Evolutionary conservation across 2,329 filamentous ascomycete genomes (phyloP).

Genomic region (Colletotrichum sp.): DNA sequence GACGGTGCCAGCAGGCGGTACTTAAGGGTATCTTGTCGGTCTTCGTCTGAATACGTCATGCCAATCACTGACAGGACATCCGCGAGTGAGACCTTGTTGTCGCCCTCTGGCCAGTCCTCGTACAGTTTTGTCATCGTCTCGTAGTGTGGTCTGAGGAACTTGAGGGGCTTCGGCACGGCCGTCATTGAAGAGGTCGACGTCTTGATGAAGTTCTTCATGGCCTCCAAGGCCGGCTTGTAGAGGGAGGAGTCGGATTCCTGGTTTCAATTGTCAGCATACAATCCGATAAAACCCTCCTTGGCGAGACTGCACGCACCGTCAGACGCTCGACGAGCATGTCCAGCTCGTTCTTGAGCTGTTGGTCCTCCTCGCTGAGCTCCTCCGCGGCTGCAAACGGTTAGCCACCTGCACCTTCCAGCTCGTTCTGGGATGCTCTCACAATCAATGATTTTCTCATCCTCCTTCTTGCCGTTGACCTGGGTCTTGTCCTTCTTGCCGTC

Average conservation of each 20-base stretch:
- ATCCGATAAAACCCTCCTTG: neutral
- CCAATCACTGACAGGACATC: slow-evolving; percentile 97
- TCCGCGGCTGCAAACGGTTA: slow-evolving; percentile 61
- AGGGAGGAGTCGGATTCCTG: slow-evolving; percentile 87
- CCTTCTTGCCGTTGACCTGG: slow-evolving; percentile 76
- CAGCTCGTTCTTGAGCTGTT: slow-evolving; percentile 96
- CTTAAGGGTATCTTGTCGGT: slow-evolving; percentile 93
- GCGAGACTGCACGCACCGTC: slow-evolving; percentile 62
- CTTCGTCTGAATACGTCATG: slow-evolving; percentile 98
- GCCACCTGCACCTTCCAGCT: slow-evolving; percentile 26
- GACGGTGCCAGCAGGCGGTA: slow-evolving; percentile 90
- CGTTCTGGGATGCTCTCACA: slow-evolving; percentile 29
- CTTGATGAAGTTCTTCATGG: slow-evolving; percentile 98
- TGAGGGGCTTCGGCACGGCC: slow-evolving; percentile 95
- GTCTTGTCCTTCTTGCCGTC: slow-evolving; percentile 74
- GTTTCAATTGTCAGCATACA: neutral
- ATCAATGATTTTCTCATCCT: slow-evolving; percentile 64
- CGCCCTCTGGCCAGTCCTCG: slow-evolving; percentile 83
- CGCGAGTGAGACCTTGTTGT: slow-evolving; percentile 88
- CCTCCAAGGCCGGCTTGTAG: slow-evolving; percentile 91
- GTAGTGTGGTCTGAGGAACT: slow-evolving; percentile 97
- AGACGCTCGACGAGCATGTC: slow-evolving; percentile 97
- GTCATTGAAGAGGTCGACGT: slow-evolving; percentile 99
- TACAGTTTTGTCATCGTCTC: slow-evolving; percentile 86
- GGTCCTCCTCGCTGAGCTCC: slow-evolving; percentile 96